A percentile compares a stretch with the other conserved stretches of the same genome.
phyloP scores from a whole-genome alignment of 192 early-diverging fungal species.

The Lunasporangiospora selenospora region DNA sequence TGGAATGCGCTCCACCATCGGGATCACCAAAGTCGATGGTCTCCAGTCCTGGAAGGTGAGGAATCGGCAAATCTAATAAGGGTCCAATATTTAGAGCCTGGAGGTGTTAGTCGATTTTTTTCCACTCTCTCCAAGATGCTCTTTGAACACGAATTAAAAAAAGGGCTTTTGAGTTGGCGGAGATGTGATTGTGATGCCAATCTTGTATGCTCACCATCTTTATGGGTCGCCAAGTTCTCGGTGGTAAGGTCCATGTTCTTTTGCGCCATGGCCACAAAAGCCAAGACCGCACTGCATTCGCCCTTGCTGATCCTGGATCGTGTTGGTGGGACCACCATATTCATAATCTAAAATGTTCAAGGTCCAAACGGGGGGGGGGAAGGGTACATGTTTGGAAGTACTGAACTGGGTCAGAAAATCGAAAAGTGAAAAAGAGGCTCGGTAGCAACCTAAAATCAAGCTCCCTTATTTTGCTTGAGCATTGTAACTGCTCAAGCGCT shows the following conservation, averaged over 20 bases:
- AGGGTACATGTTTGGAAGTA: not conserved
- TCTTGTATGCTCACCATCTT: slow-evolving; percentile 54
- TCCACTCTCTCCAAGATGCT: too few relatives aligned
- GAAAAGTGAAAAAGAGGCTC: not conserved
- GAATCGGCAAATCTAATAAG: slow-evolving; percentile 61
- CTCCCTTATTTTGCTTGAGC: too few relatives aligned
- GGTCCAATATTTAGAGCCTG: too few relatives aligned
- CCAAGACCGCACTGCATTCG: slow-evolving; percentile 76
- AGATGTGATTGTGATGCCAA: too few relatives aligned
- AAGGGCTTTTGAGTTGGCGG: too few relatives aligned
- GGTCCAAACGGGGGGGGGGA: not conserved
- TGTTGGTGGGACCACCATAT: slow-evolving; percentile 51
- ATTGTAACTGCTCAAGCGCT: too few relatives aligned
- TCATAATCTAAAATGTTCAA: slow-evolving; percentile 50
- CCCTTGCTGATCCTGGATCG: slow-evolving; percentile 56
- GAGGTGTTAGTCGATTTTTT: too few relatives aligned
- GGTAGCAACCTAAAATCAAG: too few relatives aligned
- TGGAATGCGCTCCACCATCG: slow-evolving; percentile 4
- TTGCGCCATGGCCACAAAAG: slow-evolving; percentile 75
- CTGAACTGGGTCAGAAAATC: not conserved
- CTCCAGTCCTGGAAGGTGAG: slow-evolving; percentile 65
- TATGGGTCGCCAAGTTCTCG: slow-evolving; percentile 66
- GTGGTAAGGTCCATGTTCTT: slow-evolving; percentile 78
- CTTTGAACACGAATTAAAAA: too few relatives aligned
- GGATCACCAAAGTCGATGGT: slow-evolving; percentile 45